These are phyloP conservation scores for Lipomyces japonicus DNA, from an alignment of 805 yeast species.

Conservation along the genomic window DNA sequence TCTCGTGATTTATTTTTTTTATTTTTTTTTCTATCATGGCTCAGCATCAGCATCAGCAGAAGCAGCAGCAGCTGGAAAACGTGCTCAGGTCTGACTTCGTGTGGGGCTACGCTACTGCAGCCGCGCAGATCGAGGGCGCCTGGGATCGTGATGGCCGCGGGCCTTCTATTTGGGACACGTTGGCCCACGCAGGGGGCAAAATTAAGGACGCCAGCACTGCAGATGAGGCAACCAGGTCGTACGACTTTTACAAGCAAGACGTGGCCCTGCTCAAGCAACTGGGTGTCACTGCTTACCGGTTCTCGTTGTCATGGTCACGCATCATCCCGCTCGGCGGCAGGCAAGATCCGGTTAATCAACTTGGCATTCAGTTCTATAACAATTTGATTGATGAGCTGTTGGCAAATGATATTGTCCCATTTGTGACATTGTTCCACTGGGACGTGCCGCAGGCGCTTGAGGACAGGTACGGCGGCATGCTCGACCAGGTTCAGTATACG, in stretches of 20 bases:
- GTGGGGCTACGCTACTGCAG: conserved; percentile 7
- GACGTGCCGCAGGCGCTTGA: conserved; percentile 36
- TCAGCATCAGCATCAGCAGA: too few relatives aligned
- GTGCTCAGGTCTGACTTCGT: conserved; percentile 2
- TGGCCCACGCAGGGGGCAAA: conserved; percentile 26
- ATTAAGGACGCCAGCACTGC: conserved; percentile 23
- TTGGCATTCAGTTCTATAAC: conserved; percentile 36
- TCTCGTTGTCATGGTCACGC: conserved; percentile 40
- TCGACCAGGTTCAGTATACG: conserved; percentile 32
- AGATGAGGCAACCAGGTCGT: conserved; percentile 36
- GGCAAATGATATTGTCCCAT: conserved; percentile 31
- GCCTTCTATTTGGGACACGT: conserved; percentile 36
- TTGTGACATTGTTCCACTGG: conserved; percentile 39
- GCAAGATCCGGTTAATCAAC: conserved; percentile 26
- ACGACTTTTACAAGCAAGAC: conserved; percentile 39
- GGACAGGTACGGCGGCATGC: conserved; percentile 33
- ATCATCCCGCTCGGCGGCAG: conserved; percentile 35
- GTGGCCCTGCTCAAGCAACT: conserved; percentile 36
- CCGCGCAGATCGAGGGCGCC: conserved; percentile 40
- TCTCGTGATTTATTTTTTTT: too few relatives aligned
- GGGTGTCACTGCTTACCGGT: conserved; percentile 37
- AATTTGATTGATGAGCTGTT: conserved; percentile 35
- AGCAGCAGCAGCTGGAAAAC: too few relatives aligned
- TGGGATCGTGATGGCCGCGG: conserved; percentile 37
- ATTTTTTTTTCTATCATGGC: too few relatives aligned